Base-by-base conservation (phyloP, 2,329 filamentous ascomycete genomes). In the Claviceps citrina region DNA sequence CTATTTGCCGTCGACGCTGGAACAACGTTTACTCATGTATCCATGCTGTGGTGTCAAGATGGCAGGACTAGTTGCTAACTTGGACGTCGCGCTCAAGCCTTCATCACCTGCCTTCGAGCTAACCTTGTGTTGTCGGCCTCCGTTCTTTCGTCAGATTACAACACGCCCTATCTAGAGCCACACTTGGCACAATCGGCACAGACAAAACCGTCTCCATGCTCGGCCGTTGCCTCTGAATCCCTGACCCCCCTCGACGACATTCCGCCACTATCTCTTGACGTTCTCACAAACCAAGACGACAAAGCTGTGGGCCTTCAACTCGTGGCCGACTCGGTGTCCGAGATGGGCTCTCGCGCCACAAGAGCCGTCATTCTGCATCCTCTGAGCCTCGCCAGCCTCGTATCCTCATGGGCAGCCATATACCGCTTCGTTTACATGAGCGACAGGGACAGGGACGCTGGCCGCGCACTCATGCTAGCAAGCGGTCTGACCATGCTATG, bases 41-140 rank as follows among this genome's bases (percentile, higher is more conserved):
- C 12, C 4, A n/a, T 1, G 16, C 16, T 32, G 10, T 3, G 12
- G 12, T 32, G 10, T n/a, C 31, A n/a, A 36, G n/a, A 26, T 13
- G 33, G n/a, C 15, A 5, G 8, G n/a, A 26, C 15, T 18, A 7
- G 19, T 36, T 27, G 25, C 34, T 36, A 36, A 36, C 16, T 18
- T 4, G 15, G 15, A 13, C 19, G 25, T 8, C 24, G 9, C n/a
- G 24, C 16, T 10, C n/a, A 30, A 91, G 84, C 83, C 20, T 91
- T 91, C 65, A 81, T 91, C 60, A 81, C 77, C 41, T 89, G 84
- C 50, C 70, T 91, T 13, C 77, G 82, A 49, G 81, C 81, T 47
- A 91, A 91, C 54, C 72, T 91, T 41, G 78, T 79, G 50, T 76
- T 89, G 43, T 70, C 67, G 38, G 65, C 66, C 34, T 76, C 67